Percentiles rank a stretch among this genome's conserved stretches.
Evolutionary conservation across 208 protist genomes (phyloP).

Genomic region (Leishmania gerbilli): DNA sequence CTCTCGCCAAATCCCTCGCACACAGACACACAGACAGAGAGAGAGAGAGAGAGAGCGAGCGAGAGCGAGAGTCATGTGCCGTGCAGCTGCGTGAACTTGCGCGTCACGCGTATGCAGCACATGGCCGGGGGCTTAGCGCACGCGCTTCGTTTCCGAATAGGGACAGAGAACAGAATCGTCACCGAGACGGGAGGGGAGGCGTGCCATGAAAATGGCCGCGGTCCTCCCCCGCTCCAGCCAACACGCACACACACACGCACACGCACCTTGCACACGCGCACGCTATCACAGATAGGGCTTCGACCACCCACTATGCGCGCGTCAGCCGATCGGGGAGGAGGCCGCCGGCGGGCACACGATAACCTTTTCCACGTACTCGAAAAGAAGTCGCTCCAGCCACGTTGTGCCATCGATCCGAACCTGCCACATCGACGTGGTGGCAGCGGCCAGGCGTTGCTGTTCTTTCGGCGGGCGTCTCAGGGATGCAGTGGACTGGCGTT

Average conservation of each 20-base stretch:
- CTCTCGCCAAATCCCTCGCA: no score
- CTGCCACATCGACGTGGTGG: slow-evolving; percentile 1
- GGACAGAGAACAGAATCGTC: background rate
- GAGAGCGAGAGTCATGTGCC: background rate
- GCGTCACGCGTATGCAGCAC: background rate
- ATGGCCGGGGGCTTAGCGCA: background rate
- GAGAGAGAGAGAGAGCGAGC: background rate
- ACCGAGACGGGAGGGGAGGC: background rate
- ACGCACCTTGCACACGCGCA: background rate
- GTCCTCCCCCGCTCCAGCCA: background rate
- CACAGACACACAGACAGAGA: background rate
- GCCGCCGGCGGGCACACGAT: slow-evolving; percentile 13
- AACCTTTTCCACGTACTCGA: slow-evolving; percentile 44
- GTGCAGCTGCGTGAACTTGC: background rate
- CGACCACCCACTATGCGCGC: background rate
- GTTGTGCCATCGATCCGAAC: slow-evolving; percentile 42
- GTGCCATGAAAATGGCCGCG: no score
- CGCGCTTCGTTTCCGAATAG: background rate
- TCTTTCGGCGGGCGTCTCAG: no score
- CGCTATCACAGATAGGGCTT: background rate
- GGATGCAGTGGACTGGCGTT: background rate
- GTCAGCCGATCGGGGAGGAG: background rate
- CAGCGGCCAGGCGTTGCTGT: background rate
- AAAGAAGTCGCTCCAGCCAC: slow-evolving; percentile 46
- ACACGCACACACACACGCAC: background rate